Percentiles rank a stretch among this genome's conserved stretches.
Conservation (phyloP, 2,329 filamentous ascomycete species). For the Ceratocystis colombiana region DNA sequence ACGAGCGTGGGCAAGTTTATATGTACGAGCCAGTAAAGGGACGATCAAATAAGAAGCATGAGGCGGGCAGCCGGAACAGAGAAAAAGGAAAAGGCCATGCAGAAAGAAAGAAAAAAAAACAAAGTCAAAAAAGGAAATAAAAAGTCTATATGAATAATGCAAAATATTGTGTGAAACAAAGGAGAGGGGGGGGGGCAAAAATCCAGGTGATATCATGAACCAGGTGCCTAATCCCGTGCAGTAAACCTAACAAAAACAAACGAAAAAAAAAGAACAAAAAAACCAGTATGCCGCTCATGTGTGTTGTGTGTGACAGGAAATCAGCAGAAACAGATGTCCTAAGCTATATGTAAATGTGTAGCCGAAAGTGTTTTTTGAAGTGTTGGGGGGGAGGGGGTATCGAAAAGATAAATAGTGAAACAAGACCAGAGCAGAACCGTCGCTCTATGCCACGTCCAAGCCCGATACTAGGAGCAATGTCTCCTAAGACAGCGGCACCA, state of each 20-base stretch:
- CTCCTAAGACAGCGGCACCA: conserved; percentile 31
- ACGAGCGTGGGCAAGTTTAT: no score
- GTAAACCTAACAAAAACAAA: neutral
- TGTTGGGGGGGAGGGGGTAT: neutral
- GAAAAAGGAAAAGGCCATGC: neutral
- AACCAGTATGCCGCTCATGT: conserved; percentile 13
- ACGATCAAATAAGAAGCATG: neutral
- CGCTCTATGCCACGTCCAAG: no score
- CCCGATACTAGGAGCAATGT: neutral
- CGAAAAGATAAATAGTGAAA: neutral
- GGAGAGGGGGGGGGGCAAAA: no score
- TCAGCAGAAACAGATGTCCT: conserved; percentile 1
- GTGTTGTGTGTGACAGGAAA: neutral
- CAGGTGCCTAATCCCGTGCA: neutral
- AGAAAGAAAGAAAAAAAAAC: neutral
- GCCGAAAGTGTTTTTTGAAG: neutral
- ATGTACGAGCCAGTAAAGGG: neutral
- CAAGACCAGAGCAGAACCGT: neutral
- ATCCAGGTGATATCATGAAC: conserved; percentile 1
- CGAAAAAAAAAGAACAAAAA: neutral
- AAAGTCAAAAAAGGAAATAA: neutral
- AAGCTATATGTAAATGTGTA: no score
- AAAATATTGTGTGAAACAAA: neutral
- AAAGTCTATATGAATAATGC: conserved; percentile 6
- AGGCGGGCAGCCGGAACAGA: neutral